Base-by-base conservation (phyloP, 768 basidiomycete genomes). In the Punctularia strigosozonata region DNA sequence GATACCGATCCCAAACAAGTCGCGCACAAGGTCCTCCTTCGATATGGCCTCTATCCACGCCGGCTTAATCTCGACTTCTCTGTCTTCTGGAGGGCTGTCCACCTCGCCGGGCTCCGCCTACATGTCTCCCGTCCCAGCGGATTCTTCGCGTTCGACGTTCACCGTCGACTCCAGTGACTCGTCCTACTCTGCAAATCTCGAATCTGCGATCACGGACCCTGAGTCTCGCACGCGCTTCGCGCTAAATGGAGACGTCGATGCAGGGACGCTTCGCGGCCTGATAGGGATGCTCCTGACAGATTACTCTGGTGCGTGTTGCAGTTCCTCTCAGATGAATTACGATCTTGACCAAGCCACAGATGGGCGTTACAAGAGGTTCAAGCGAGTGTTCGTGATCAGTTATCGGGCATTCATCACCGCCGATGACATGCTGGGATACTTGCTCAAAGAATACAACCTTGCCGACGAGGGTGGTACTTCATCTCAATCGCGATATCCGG, bases 251-350 rank as follows among this genome's bases (percentile, higher is more conserved):
- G 40, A 47, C 3, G 61, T 71, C 3, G 46, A 46, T 14, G 57
- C 63, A 7, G 69, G 63, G 5, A 69, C 64, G 10, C 40, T 71
- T 37, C 61, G 65, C 43, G 68, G 65, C 8, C 43, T 69, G 19
- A 52, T 69, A 3, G 60, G 68, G 13, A 56, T 59, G 19, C 43
- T 69, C 34, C 61, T 65, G 36, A 50, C 48, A 18, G 50, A 39
- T n/a, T n/a, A n/a, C n/a, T n/a, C n/a, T n/a, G n/a, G n/a, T n/a
- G n/a, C n/a, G n/a, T n/a, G n/a, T n/a, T n/a, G n/a, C n/a, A n/a
- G n/a, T n/a, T n/a, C n/a, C n/a, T n/a, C n/a, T n/a, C n/a, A n/a
- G n/a, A n/a, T n/a, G 10, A 42, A 46, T 12, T 25, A 43, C 25
- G 36, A 41, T 20, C 36, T 8, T 39, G 34, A 41, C 32, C 39